phyloP scores from a whole-genome alignment of 140 eudicot genomes.

The Stevia rebaudiana region DNA sequence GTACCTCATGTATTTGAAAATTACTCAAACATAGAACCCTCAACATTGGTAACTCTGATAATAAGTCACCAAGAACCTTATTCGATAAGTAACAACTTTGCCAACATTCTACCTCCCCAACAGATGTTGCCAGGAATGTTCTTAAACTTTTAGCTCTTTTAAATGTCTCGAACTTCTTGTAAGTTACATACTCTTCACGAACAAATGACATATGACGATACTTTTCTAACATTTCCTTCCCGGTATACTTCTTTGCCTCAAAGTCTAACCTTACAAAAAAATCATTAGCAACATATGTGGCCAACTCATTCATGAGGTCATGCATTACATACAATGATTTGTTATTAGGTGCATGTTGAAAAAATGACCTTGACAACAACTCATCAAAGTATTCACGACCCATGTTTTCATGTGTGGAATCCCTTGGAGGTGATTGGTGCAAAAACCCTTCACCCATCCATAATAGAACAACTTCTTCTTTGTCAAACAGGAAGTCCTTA shows the following conservation, averaged over 20 bases:
- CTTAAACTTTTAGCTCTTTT: conserved; percentile 1
- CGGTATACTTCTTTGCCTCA: neutral
- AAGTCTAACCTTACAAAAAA: conserved; percentile 16
- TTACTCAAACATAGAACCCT: conserved; percentile 25
- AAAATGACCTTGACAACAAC: conserved; percentile 41
- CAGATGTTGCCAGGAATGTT: conserved; percentile 15
- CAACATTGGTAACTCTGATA: conserved; percentile 16
- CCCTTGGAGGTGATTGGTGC: neutral
- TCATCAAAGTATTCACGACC: conserved; percentile 42
- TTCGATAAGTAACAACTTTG: neutral
- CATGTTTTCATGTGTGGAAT: conserved; percentile 21
- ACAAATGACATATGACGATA: conserved; percentile 34
- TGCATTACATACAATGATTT: conserved; percentile 42
- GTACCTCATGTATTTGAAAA: conserved; percentile 13
- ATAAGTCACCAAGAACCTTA: conserved; percentile 10
- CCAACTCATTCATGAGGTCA: conserved; percentile 51
- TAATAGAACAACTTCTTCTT: conserved; percentile 27
- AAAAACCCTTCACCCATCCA: conserved; percentile 72
- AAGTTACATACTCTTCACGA: neutral
- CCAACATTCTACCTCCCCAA: neutral
- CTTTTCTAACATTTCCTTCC: neutral
- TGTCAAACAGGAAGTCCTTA: conserved; percentile 33
- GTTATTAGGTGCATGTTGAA: conserved; percentile 33
- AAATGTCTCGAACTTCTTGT: neutral
- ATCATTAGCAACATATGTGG: conserved; percentile 24